Evolutionary conservation across 768 basidiomycete species (phyloP).

Genomic region (Pleurotus ostreatus): DNA sequence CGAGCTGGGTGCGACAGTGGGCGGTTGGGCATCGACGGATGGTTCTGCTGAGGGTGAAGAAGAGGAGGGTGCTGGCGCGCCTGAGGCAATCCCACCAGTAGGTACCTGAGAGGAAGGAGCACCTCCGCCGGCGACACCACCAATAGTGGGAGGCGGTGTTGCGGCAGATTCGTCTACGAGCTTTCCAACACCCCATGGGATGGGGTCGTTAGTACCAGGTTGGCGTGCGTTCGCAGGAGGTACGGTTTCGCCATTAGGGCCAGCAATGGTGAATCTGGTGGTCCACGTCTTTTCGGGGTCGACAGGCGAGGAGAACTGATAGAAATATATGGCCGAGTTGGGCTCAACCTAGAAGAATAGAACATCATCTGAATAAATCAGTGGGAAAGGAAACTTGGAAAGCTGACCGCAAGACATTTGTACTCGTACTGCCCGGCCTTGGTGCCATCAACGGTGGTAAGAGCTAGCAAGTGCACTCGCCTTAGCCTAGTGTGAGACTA

Average conservation of each 20-base stretch:
- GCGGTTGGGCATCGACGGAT: too few relatives aligned
- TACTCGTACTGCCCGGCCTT: slow-evolving; percentile 43
- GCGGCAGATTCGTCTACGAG: slow-evolving; percentile 44
- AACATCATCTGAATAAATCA: neutral
- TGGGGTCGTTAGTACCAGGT: slow-evolving; percentile 43
- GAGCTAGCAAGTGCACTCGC: slow-evolving; percentile 38
- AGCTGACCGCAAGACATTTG: slow-evolving; percentile 64
- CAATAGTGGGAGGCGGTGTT: slow-evolving; percentile 29
- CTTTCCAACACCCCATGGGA: slow-evolving; percentile 66
- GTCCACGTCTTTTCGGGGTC: slow-evolving; percentile 56
- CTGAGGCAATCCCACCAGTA: slow-evolving; percentile 1
- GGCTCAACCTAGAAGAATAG: slow-evolving; percentile 45
- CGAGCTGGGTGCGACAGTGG: too few relatives aligned
- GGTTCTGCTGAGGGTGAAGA: too few relatives aligned
- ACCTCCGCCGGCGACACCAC: slow-evolving; percentile 9
- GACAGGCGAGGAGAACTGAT: slow-evolving; percentile 58
- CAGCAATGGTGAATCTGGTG: slow-evolving; percentile 72
- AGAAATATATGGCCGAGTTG: slow-evolving; percentile 74
- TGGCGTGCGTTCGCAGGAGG: slow-evolving; percentile 51
- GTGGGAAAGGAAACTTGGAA: neutral
- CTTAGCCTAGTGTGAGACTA: neutral
- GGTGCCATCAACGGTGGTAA: slow-evolving; percentile 67
- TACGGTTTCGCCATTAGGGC: slow-evolving; percentile 36
- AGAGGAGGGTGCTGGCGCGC: too few relatives aligned
- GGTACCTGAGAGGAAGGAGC: slow-evolving; percentile 12